Base-by-base conservation (phyloP, 495 filamentous ascomycete genomes). In the Aspergillus olivimuriae region DNA sequence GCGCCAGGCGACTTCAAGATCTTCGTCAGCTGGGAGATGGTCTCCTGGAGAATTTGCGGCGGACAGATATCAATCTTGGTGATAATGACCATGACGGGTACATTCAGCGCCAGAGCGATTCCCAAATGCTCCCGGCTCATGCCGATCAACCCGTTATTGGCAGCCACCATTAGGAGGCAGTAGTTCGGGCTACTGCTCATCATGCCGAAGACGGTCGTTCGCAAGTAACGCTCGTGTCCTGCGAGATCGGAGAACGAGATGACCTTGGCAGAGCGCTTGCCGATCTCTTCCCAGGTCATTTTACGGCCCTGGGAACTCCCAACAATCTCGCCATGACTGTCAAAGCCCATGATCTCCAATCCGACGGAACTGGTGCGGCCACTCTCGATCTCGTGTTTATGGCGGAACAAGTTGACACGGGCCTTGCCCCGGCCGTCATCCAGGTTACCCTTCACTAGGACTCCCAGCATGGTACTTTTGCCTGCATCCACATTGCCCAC, bases 11-110 rank as follows among this genome's bases (percentile, higher is more conserved):
- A 89, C 66, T 97, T 97, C 40, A 97, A 70, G 41, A 97, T 96
- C 48, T 89, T 83, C 16, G 78, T 86, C 42, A 98, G 76, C 55
- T 96, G 91, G n/a, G 79, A 82, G 39, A 97, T 81, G 26, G 92
- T 98, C 65, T 98, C 84, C 64, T 95, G 78, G 14, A 98, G 66
- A 57, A 98, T 95, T 46, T 98, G 84, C 0, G 94, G 92, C 14
- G 92, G 92, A 56, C 92, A 98, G 40, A 97, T 98, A 63, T 98
- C 92, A 50, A 97, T 97, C 66, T 98, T 98, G 60, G 92, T 98
- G 45, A 98, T 81, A 45, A 97, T 88, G 19, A 98, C 90, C 84
- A 98, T 91, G 51, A 98, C 89, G 3, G 92, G 92, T 18, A 98
- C 94, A 57, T 97, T 97, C 24, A 98, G 66, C 2, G 92, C 91